Evolutionary conservation across 371 early-diverging fungal genomes (phyloP).

Genomic region (Saksenaea oblongispora): DNA sequence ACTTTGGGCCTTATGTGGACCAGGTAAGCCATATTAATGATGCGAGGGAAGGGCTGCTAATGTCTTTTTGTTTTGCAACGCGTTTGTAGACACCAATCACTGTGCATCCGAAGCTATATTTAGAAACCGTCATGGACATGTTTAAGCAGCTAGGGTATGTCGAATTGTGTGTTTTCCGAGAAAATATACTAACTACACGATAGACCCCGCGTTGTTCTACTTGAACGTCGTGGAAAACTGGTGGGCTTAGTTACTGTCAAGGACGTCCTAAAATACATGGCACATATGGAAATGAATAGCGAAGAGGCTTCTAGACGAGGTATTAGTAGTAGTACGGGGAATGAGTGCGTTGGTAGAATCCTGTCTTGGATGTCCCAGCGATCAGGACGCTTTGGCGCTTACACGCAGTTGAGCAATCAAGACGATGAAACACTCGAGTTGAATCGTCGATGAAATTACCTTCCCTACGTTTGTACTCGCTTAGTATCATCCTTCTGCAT

Average conservation of each 20-base stretch:
- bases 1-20: constrained; percentile 79
- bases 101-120: constrained; percentile 75
- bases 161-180: constrained; percentile 1
- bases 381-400: constrained; percentile 4
- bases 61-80: neutral
- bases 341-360: neutral
- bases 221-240: constrained; percentile 68
- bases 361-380: constrained; percentile 12
- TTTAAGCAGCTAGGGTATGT: constrained; percentile 86
- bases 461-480: neutral
- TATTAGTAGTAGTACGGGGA: neutral
- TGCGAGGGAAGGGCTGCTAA: neutral
- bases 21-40: constrained; percentile 32
- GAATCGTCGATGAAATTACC: constrained; percentile 5
- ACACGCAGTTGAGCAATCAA: constrained; percentile 6
- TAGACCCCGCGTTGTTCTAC: constrained; percentile 74
- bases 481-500: neutral
- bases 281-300: constrained; percentile 46
- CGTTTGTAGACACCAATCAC: constrained; percentile 74
- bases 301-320: neutral
- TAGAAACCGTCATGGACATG: constrained; percentile 89
- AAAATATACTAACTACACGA: neutral
- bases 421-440: constrained; percentile 23
- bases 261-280: constrained; percentile 73
- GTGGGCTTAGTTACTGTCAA: constrained; percentile 80